Base-by-base conservation (phyloP, 2,329 filamentous ascomycete species). In the Blastomyces silverae region DNA sequence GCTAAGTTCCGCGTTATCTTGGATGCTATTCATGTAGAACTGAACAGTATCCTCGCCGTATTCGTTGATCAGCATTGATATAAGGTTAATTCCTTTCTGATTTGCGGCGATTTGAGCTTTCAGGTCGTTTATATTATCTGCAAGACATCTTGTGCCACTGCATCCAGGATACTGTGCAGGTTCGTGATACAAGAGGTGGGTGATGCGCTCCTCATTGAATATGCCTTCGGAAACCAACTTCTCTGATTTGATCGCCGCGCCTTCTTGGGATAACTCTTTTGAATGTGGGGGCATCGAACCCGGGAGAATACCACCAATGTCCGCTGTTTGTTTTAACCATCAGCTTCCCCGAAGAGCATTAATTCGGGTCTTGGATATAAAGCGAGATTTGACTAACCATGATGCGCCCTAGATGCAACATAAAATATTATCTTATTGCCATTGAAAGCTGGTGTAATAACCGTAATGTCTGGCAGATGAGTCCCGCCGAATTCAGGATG, bases 401-500 rank as follows among this genome's bases (percentile, higher is more conserved):
- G 89, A 73, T 91, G 89, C 0, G 88, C 89, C 44, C 88, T 82
- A 20, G 87, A 89, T 0, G 88, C 88, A 1, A 89, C 88, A 67
- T 90, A 91, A 75, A 91, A 91, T 25, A 90, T 80, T 63, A 91
- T 90, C 7, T 85, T 83, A 64, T 89, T 83, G 1, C 85, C 86
- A 67, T 83, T 84, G 75, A 91, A 91, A 0, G 87, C 87, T 0
- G 88, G 88, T 66, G 89, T 90, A 67, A 90, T 82, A 28, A 89
- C 87, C 0, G 90, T 94, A 65, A 94, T 90, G 72, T 94, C 90
- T 0, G 90, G 90, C 34, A 94, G 78, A 79, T 94, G 90, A 0
- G 91, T 95, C 52, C 90, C 90, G 44, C 90, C 90, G 71, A 87
- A 92, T 73, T 91, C 90, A 0, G 90, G 90, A 72, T 94, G 90